Evolutionary conservation across 192 early-diverging fungal species (phyloP), one percentile per base, ranked within the genome.

Genomic region (Allomyces javanicus): DNA sequence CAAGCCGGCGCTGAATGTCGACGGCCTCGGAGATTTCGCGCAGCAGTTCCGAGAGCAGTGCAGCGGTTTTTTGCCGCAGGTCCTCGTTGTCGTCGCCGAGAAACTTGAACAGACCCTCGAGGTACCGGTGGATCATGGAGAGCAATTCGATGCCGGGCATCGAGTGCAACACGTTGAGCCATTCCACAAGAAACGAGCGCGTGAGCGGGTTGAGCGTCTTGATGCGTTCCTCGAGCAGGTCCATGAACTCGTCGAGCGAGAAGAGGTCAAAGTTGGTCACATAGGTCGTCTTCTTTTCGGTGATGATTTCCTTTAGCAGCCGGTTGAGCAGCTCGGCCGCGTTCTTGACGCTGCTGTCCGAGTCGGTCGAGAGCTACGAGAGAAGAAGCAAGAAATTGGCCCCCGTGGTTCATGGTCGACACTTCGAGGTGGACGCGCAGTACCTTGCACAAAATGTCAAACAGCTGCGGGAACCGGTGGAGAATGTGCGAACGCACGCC

Each of bases 231-330:
- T 87, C 72, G 1, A 99, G 76, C 24, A 99, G 80, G 24, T 94
- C 95, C 68, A 99, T 93, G 71, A 99, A 99, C 23, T 85, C 76
- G 0, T 89, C 86, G 26, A 99, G 75, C 26, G 94, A 93, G 72
- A 99, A 99, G 64, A 58, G 85, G 86, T 9, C 9, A 24, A 26
- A 6, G 44, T 40, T 40, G 11, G 81, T 79, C 14, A 83, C 70
- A 68, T 86, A 94, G 26, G 84, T 88, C 0, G 85, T 85, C 3
- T 92, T 82, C 62, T 89, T 84, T 68, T 97, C 97, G 1, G 88
- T 86, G 0, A 97, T 94, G 75, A 99, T 89, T 67, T 99, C 97
- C 75, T 96, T 96, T 67, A 99, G 85, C 45, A 99, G 77, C 44
- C 93, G 74, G 70, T 99, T 92, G 63, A 99, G 70, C 33, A 97